phyloP scores from a whole-genome alignment of 768 basidiomycete species.

The Pleurotus giganteus region DNA sequence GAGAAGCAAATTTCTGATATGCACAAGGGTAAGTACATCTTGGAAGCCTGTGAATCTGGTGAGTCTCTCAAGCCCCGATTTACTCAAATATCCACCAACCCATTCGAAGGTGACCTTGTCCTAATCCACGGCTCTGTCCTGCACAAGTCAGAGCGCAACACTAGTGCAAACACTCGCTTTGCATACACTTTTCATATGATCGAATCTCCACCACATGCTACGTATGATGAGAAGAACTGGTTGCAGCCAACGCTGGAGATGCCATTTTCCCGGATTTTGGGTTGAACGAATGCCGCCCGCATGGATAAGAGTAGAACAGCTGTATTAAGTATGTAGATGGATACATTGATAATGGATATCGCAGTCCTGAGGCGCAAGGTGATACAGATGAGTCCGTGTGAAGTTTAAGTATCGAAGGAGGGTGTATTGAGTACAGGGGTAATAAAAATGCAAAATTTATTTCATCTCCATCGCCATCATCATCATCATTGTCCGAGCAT shows the following conservation, averaged over 20 bases:
- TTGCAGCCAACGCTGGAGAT: conserved; percentile 81
- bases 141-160: conserved; percentile 90
- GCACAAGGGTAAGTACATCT: conserved; percentile 49
- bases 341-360: no score
- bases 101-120: conserved; percentile 72
- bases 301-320: neutral
- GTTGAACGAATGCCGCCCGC: neutral
- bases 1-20: conserved; percentile 25
- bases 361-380: no score
- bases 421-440: no score
- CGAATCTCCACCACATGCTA: conserved; percentile 65
- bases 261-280: conserved; percentile 59
- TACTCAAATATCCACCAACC: neutral
- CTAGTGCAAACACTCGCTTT: conserved; percentile 74
- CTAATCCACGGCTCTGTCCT: conserved; percentile 91
- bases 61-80: conserved; percentile 13
- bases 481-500: neutral
- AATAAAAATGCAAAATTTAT: neutral
- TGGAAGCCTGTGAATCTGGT: conserved; percentile 79
- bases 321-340: no score
- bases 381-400: no score
- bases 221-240: conserved; percentile 93
- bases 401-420: neutral
- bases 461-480: neutral
- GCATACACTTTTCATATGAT: conserved; percentile 98